A percentile compares a stretch with the other conserved stretches of the same genome.
Evolutionary conservation across 2,329 filamentous ascomycete genomes (phyloP).

Genomic region (Curvularia sp.): DNA sequence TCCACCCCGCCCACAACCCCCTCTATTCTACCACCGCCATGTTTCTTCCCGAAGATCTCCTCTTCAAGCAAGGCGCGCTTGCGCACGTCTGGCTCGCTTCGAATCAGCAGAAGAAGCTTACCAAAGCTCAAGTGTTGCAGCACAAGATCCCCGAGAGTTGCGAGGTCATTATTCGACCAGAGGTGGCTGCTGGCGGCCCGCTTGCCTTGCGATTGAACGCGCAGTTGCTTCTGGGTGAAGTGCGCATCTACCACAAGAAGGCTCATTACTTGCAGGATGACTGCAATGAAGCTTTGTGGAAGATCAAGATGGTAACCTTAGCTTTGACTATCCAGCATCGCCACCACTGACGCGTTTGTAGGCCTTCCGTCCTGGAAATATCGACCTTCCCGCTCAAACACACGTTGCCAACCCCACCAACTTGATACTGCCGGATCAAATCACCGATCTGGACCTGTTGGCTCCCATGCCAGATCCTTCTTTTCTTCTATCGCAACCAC

Average conservation of each 20-base stretch:
- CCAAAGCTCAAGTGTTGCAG: constrained; percentile 93
- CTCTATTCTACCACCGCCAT: constrained; percentile 59
- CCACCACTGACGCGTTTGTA: constrained; percentile 26
- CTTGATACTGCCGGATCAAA: constrained; percentile 86
- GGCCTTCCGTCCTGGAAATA: constrained; percentile 96
- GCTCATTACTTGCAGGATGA: constrained; percentile 95
- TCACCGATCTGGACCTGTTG: constrained; percentile 91
- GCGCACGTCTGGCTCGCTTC: constrained; percentile 98
- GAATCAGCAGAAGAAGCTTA: constrained; percentile 97
- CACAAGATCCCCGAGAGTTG: constrained; percentile 95
- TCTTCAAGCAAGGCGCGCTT: constrained; percentile 95
- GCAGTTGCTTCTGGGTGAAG: constrained; percentile 92
- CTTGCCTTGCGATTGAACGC: constrained; percentile 94
- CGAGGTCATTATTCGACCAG: constrained; percentile 87
- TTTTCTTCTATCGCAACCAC: constrained; percentile 76
- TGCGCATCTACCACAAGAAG: constrained; percentile 97
- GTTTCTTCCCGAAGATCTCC: constrained; percentile 97
- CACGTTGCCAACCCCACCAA: constrained; percentile 84
- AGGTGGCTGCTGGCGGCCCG: constrained; percentile 71
- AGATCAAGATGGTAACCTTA: constrained; percentile 88
- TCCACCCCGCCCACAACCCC: constrained; percentile 21
- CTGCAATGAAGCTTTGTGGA: constrained; percentile 95
- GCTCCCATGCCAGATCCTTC: constrained; percentile 80
- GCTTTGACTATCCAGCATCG: constrained; percentile 1
- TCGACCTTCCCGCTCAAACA: constrained; percentile 82